A percentile compares a stretch with the other conserved stretches of the same genome.
Evolutionary conservation across 495 filamentous ascomycete genomes (phyloP).

Genomic region (Clavariopsis aquatica): DNA sequence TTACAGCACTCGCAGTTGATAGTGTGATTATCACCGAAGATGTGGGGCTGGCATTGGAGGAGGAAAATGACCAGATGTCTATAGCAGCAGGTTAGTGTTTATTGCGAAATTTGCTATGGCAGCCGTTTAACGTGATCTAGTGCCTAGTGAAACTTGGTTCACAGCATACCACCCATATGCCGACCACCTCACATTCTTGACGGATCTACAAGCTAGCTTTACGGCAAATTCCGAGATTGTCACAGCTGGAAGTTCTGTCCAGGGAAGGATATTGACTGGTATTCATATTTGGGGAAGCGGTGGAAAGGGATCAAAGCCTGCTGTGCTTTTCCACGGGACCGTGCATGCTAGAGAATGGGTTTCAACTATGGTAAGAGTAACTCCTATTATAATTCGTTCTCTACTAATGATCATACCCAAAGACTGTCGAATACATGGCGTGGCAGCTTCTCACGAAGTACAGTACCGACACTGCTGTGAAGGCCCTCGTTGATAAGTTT

Average conservation of each 20-base stretch:
- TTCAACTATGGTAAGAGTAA: conserved; percentile 45
- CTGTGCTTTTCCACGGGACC: conserved; percentile 60
- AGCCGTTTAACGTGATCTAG: conserved; percentile 1
- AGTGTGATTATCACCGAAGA: conserved; percentile 21
- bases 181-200: conserved; percentile 58
- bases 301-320: conserved; percentile 55
- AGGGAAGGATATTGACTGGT: conserved; percentile 57
- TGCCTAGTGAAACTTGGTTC: conserved; percentile 50
- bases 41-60: conserved; percentile 17
- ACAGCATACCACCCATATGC: conserved; percentile 58
- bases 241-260: conserved; percentile 52
- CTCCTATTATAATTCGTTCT: background rate
- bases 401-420: conserved; percentile 7
- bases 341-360: conserved; percentile 69
- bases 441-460: conserved; percentile 57
- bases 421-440: conserved; percentile 56
- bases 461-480: conserved; percentile 46
- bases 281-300: conserved; percentile 60
- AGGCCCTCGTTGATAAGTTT: conserved; percentile 56
- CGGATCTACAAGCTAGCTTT: conserved; percentile 51
- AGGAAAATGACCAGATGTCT: conserved; percentile 13
- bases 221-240: conserved; percentile 56
- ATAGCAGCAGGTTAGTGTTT: conserved; percentile 24
- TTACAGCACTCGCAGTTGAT: conserved; percentile 11
- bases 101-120: too few relatives aligned